Conservation (phyloP, 768 basidiomycete genomes). For the Mycena floridula region DNA sequence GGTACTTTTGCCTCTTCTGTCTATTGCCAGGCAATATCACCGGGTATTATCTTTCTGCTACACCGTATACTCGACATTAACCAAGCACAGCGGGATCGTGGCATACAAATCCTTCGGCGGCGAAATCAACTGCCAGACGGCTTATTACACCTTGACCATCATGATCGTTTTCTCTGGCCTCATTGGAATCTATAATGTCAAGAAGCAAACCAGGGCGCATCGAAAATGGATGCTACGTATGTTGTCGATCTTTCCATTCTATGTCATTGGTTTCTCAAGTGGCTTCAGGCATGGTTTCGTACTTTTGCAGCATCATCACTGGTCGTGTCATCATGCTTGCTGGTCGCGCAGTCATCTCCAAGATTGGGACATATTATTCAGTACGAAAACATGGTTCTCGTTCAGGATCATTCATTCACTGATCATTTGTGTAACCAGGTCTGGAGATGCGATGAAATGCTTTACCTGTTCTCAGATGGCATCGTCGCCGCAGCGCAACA, state of each 20-base stretch:
- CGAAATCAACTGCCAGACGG: constrained; percentile 19
- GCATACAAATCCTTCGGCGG: constrained; percentile 17
- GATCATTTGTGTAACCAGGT: constrained; percentile 7
- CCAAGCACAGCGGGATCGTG: constrained; percentile 9
- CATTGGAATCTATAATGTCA: constrained; percentile 16
- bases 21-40: constrained; percentile 15
- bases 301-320: constrained; percentile 12
- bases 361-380: constrained; percentile 18
- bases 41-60: constrained; percentile 3
- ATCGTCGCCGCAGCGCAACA: background rate
- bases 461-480: constrained; percentile 10
- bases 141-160: constrained; percentile 15
- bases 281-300: constrained; percentile 15
- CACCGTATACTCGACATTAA: background rate
- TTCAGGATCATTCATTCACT: background rate
- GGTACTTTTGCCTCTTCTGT: constrained; percentile 12
- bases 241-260: constrained; percentile 6
- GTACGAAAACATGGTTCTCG: constrained; percentile 5
- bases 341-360: constrained; percentile 11
- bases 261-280: constrained; percentile 1
- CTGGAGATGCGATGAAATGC: constrained; percentile 20
- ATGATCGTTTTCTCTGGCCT: constrained; percentile 13
- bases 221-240: constrained; percentile 23
- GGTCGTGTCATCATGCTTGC: constrained; percentile 13
- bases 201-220: constrained; percentile 18